Percentiles rank a stretch among this genome's conserved stretches.
Evolutionary conservation across 306 rosid genomes (phyloP).

Genomic region (Quillaja saponaria): DNA sequence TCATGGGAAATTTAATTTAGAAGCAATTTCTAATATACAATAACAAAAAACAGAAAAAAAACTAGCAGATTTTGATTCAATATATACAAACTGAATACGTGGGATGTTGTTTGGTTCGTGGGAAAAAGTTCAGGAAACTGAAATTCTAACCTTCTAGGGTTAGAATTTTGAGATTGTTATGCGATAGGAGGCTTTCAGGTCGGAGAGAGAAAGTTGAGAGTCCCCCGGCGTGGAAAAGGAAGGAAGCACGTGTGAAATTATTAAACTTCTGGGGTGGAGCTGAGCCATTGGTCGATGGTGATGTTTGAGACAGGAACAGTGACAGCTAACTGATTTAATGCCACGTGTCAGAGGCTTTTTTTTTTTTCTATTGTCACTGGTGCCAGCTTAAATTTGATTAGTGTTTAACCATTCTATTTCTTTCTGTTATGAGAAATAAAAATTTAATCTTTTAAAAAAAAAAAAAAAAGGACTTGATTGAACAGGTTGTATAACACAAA

Average conservation of each 20-base stretch:
- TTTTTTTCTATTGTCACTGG: too few relatives aligned
- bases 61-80: background rate
- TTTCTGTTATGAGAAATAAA: too few relatives aligned
- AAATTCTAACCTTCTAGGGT: constrained; percentile 35
- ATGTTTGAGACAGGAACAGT: constrained; percentile 21
- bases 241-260: constrained; percentile 62
- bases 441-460: too few relatives aligned
- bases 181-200: background rate
- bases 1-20: background rate
- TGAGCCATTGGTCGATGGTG: constrained; percentile 32
- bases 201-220: constrained; percentile 14
- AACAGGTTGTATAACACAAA: too few relatives aligned
- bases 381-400: background rate
- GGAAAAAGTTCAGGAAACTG: constrained; percentile 1
- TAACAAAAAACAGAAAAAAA: background rate
- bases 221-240: constrained; percentile 59
- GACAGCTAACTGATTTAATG: background rate
- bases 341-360: constrained; percentile 68
- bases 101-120: background rate
- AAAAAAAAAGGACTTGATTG: too few relatives aligned
- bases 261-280: background rate
- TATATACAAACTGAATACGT: too few relatives aligned
- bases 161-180: background rate
- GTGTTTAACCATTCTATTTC: too few relatives aligned
- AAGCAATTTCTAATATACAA: background rate